Base-by-base conservation (phyloP, 2,329 filamentous ascomycete genomes). In the Aspergillus udagawae region DNA sequence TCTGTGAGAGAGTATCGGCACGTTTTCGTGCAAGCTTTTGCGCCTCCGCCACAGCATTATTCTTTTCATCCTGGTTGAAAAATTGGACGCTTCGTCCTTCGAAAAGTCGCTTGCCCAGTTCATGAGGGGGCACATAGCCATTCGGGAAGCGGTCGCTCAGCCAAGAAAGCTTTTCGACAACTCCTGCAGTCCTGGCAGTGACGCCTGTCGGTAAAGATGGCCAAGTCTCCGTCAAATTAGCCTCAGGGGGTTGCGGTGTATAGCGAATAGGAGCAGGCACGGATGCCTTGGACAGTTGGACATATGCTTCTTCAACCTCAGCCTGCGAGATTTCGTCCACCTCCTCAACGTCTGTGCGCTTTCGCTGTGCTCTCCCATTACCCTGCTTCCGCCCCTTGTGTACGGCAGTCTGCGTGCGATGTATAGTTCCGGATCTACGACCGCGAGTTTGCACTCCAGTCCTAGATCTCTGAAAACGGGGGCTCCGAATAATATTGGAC, bases 21-120 rank as follows among this genome's bases (percentile, higher is more conserved):
- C 64, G 66, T 42, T 67, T 61, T 47, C 67, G 65, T 25, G 70
- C 67, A 54, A 77, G 58, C 20, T 67, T 69, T 54, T 70, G 68
- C n/a, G 70, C 71, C 53, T 73, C 66, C 20, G 67, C 63, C 52
- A 76, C 54, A 27, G 72, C 73, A 52, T 73, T 64, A 0, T 64
- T 51, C 51, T 70, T 76, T 55, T 78, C 74, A 50, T 69, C 63
- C 23, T 75, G 72, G 49, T 60, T 72, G 14, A 65, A 60, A 59
- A 77, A 77, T 17, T 70, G 58, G 23, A 77, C 74, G 42, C 64
- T 72, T 59, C 76, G 66, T 4, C 73, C 72, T 47, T 71, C 65
- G 51, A 71, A 70, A 3, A 77, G 60, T 23, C 73, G 66, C 49
- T 69, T 67, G 25, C 72, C 75, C 23, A 77, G 63, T 51, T 75